Base-by-base conservation (phyloP, 805 yeast species). In the Candida sakaeoensis region DNA sequence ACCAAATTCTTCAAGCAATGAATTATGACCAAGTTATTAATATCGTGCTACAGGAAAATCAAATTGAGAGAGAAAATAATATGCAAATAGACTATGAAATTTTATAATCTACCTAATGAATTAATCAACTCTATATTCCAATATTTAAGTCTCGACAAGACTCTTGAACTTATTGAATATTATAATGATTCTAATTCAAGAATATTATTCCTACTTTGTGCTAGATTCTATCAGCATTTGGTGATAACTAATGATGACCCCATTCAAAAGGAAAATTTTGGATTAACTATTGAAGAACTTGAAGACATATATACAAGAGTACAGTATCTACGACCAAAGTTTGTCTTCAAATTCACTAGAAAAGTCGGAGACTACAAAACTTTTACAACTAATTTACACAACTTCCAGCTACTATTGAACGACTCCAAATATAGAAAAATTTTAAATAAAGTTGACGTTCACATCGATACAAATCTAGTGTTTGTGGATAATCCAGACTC, bases 401-500 rank as follows among this genome's bases (percentile, higher is more conserved):
- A 39, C 12, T 39, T 46, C 9, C 26, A 40, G 2, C 23, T 18
- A 8, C 5, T 37, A 26, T 24, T 32, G 5, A 28, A 19, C 10
- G n/a, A 30, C 26, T 10, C 15, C 8, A 13, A 14, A n/a, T 25
- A 24, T 23, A 16, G 33, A 13, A 8, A 21, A 8, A 40, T 42
- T 30, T 37, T 46, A 8, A 31, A 28, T 12, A 30, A 24, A 23
- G 41, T 58, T 17, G 46, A 53, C 8, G 43, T 64, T 17, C 38
- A 48, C 21, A 41, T 64, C 7, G 53, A 60, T 39, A 70, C 65
- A 9, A 54, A 54, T 40, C 43, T 56, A n/a, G 44, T 55, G 5
- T 24, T 41, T 23, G 45, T 55, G 2, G 68, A 61, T 18, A 49
- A 57, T 38, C 67, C 72, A 2, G 57, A 65, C 6, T 51, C 63